Base-by-base conservation (phyloP, 805 yeast species). In the Yamadazyma sp. region DNA sequence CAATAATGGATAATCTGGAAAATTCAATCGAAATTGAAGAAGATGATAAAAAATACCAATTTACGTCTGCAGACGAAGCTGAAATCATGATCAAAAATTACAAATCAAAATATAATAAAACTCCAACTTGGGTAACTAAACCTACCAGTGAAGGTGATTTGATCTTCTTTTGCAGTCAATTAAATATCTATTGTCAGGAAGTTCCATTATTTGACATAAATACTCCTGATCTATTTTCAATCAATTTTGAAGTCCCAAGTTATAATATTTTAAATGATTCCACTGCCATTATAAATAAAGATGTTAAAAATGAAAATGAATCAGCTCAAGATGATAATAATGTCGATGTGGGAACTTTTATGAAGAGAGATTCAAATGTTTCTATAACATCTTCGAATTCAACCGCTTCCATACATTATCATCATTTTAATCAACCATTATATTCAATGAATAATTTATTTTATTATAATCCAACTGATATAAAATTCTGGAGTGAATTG, bases 401-500 rank as follows among this genome's bases (percentile, higher is more conserved):
- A 11, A 40, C 48, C 3, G 35, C 47, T 1, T 50, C 60, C 18
- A 48, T 56, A 6, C 22, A 30, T 2, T 67, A 65, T 44, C 73
- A 68, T 44, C 68, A 64, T 35, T 68, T 68, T 45, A 46, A 52
- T 8, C 65, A 61, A 40, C 71, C 73, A 7, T 62, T 68, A 33
- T 68, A 61, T 48, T 47, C 62, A 13, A 49, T 62, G 45, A 58
- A 63, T 4, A 56, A 56, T 6, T 49, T 76, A 7, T 82, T 82
- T 51, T 80, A 80, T 50, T 67, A 67, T 37, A 80, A 79, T 39
- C 72, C 78, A 9, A 56, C 73, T 8, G 91, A 84, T 52, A 61
- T 81, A 16, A 60, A 66, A 14, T 64, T 67, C 8, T 84, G 91
- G 91, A 62, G 75, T 3, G 76, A 70, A 15, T 53, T 81, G 26